Evolutionary conservation across 768 basidiomycete genomes (phyloP).

Genomic region (Chlorophyllum brunneum): DNA sequence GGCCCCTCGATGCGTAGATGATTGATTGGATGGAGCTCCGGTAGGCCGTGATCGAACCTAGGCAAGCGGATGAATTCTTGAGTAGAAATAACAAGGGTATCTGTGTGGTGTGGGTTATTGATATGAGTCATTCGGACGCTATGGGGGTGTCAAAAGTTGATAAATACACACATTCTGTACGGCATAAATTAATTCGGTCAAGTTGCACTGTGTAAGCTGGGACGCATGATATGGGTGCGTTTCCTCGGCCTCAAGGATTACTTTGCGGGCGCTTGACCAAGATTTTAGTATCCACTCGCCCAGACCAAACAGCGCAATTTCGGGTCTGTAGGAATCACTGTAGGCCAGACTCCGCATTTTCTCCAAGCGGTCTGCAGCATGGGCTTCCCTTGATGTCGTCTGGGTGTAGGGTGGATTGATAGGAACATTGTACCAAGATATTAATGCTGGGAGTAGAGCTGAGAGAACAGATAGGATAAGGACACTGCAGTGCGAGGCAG

Average conservation of each 20-base stretch:
- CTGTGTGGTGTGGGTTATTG: constrained; percentile 32
- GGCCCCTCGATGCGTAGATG: constrained; percentile 57
- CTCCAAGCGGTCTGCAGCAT: constrained; percentile 68
- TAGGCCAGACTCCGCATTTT: constrained; percentile 71
- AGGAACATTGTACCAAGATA: constrained; percentile 46
- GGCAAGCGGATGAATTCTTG: constrained; percentile 66
- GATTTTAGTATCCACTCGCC: constrained; percentile 80
- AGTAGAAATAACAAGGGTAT: constrained; percentile 71
- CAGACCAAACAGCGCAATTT: constrained; percentile 78
- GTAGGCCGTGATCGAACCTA: constrained; percentile 81
- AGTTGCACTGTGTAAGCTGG: constrained; percentile 52
- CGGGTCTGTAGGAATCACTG: constrained; percentile 73
- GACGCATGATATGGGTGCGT: constrained; percentile 37
- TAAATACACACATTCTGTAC: constrained; percentile 63
- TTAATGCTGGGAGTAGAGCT: constrained; percentile 53
- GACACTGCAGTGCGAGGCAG: constrained; percentile 50
- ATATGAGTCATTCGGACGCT: constrained; percentile 15
- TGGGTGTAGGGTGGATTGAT: constrained; percentile 38
- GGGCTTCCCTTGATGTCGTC: constrained; percentile 54
- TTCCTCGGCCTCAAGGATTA: constrained; percentile 52
- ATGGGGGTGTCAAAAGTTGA: constrained; percentile 18
- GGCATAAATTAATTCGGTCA: constrained; percentile 60
- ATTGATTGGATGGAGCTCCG: constrained; percentile 74
- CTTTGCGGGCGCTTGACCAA: constrained; percentile 65
- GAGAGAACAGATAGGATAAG: constrained; percentile 61